These are phyloP conservation scores for Chalara sp. DNA, from an alignment of 2,329 filamentous ascomycete species.

Conservation along the genomic window DNA sequence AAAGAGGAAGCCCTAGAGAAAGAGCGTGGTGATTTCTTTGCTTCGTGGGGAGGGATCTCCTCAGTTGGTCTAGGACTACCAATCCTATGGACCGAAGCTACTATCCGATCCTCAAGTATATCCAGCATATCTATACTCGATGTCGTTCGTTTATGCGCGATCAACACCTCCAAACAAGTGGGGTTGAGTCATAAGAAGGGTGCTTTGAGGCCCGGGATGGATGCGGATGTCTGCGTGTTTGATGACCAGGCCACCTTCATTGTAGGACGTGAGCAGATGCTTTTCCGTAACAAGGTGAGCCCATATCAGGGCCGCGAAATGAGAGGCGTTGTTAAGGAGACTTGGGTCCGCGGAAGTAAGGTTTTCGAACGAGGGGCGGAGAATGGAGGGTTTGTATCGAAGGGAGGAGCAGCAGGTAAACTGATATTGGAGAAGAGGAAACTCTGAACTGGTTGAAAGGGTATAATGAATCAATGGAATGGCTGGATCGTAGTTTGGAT, in stretches of 20 bases:
- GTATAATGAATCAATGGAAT: too few species aligned
- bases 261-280: constrained; percentile 71
- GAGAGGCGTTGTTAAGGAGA: constrained; percentile 37
- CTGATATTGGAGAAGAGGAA: constrained; percentile 40
- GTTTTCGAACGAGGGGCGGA: constrained; percentile 22
- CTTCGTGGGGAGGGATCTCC: constrained; percentile 93
- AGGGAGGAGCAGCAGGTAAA: constrained; percentile 35
- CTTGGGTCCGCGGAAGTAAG: constrained; percentile 25
- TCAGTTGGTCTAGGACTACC: constrained; percentile 88
- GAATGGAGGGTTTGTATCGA: constrained; percentile 42
- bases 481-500: too few species aligned
- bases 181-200: constrained; percentile 78
- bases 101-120: constrained; percentile 21
- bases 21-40: constrained; percentile 78
- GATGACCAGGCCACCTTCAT: constrained; percentile 77
- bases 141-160: constrained; percentile 77
- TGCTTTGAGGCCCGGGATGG: constrained; percentile 71
- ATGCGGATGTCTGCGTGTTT: constrained; percentile 89
- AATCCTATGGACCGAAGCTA: constrained; percentile 62
- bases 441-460: not conserved
- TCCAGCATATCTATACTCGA: constrained; percentile 49
- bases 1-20: constrained; percentile 31
- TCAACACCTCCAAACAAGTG: constrained; percentile 82
- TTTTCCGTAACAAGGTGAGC: constrained; percentile 43
- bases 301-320: constrained; percentile 54